These are phyloP conservation scores for Ceratocystis cubensis DNA, from an alignment of 2,329 filamentous ascomycete genomes.

Conservation along the genomic window DNA sequence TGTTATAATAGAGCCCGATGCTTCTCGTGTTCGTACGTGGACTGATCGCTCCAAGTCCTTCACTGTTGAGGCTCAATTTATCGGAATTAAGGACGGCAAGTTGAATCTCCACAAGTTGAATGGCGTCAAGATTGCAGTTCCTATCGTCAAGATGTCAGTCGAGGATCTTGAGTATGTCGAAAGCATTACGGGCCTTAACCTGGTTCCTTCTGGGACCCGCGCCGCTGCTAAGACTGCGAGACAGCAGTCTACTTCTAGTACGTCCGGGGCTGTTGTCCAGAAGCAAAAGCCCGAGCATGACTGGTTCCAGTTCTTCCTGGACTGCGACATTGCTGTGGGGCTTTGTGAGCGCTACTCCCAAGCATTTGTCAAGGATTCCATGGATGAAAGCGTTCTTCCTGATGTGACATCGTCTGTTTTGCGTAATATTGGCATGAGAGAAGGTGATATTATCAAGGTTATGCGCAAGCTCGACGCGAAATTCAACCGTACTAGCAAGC, in stretches of 20 bases:
- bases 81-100: conserved; percentile 87
- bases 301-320: conserved; percentile 98
- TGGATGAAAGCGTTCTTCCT: conserved; percentile 85
- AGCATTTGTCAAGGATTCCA: conserved; percentile 79
- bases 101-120: conserved; percentile 97
- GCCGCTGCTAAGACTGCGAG: conserved; percentile 38
- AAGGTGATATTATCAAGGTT: conserved; percentile 91
- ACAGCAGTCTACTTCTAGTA: conserved; percentile 27
- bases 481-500: conserved; percentile 50
- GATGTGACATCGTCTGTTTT: conserved; percentile 77
- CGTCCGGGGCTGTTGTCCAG: conserved; percentile 51
- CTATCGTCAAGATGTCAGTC: conserved; percentile 86
- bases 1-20: conserved; percentile 58
- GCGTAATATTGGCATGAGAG: conserved; percentile 80
- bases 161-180: conserved; percentile 95
- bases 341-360: conserved; percentile 90
- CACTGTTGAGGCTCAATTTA: conserved; percentile 92
- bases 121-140: conserved; percentile 95
- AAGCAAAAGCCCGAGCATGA: conserved; percentile 63
- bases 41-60: conserved; percentile 92
- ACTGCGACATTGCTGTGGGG: conserved; percentile 80
- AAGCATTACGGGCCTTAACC: conserved; percentile 33
- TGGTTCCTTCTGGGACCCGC: conserved; percentile 19
- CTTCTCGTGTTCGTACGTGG: conserved; percentile 76
- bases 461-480: conserved; percentile 80